A percentile compares a stretch with the other conserved stretches of the same genome.
phyloP scores from a whole-genome alignment of 192 early-diverging fungal genomes.

The Coemansia sp. region DNA sequence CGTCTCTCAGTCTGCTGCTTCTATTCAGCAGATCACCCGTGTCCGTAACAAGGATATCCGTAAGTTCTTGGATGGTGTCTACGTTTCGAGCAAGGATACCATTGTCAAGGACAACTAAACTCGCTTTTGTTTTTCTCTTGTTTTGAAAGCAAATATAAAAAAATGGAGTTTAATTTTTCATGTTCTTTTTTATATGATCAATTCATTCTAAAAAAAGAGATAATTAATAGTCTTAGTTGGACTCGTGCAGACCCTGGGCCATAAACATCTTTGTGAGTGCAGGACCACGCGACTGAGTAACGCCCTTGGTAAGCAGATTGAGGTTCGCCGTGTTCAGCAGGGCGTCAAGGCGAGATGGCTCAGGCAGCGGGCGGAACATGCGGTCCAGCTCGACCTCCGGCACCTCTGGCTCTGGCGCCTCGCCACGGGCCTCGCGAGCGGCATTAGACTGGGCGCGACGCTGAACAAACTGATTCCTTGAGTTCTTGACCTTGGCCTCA shows the following conservation, averaged over 20 bases:
- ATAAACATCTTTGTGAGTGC: slow-evolving; percentile 91
- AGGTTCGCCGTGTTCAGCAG: slow-evolving; percentile 91
- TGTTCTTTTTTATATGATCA: neutral
- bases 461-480: slow-evolving; percentile 63
- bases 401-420: slow-evolving; percentile 75
- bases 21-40: slow-evolving; percentile 91
- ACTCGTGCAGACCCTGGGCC: slow-evolving; percentile 70
- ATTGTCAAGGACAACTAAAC: slow-evolving; percentile 61
- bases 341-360: slow-evolving; percentile 90
- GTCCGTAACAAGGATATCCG: slow-evolving; percentile 99
- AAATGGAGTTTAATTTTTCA: neutral
- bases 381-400: slow-evolving; percentile 62
- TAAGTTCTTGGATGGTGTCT: slow-evolving; percentile 99
- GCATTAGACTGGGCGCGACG: slow-evolving; percentile 78
- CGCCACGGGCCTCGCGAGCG: slow-evolving; percentile 65
- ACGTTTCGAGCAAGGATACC: slow-evolving; percentile 84
- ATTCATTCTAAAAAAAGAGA: neutral
- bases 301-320: slow-evolving; percentile 89
- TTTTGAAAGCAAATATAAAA: neutral
- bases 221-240: slow-evolving; percentile 41
- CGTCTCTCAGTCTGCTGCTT: slow-evolving; percentile 96
- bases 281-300: slow-evolving; percentile 93
- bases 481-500: slow-evolving; percentile 84
- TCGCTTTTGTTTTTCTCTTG: slow-evolving; percentile 2
- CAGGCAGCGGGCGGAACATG: slow-evolving; percentile 71